A percentile compares a stretch with the other conserved stretches of the same genome.
These are phyloP conservation scores for Leccinum olivaceoglutinosum DNA, from an alignment of 1,284 basidiomycete genomes.

Conservation along the genomic window DNA sequence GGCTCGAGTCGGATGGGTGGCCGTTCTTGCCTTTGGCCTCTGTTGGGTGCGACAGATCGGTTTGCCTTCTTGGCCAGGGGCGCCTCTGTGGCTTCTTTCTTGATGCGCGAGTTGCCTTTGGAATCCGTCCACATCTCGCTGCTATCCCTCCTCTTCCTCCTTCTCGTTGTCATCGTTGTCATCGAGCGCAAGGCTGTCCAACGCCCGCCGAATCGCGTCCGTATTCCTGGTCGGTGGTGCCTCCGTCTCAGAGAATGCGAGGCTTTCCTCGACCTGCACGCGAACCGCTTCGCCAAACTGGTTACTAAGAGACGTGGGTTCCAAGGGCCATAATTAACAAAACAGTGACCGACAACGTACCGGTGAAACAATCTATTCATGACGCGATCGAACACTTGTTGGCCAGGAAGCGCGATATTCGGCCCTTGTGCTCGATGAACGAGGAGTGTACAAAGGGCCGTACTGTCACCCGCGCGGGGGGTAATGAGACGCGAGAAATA, in stretches of 20 bases:
- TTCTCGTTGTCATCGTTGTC: slow-evolving; percentile 63
- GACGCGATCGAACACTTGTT: slow-evolving; percentile 99
- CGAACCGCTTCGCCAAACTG: slow-evolving; percentile 95
- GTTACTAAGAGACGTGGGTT: slow-evolving; percentile 33
- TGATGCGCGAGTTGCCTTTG: no score
- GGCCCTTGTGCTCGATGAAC: slow-evolving; percentile 97
- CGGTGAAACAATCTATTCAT: slow-evolving; percentile 95
- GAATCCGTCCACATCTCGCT: slow-evolving; percentile 6
- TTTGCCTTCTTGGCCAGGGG: no score
- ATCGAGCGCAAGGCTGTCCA: slow-evolving; percentile 73
- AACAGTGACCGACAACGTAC: slow-evolving; percentile 35
- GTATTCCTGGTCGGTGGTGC: slow-evolving; percentile 80
- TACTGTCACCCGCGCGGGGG: slow-evolving; percentile 48
- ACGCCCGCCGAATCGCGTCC: slow-evolving; percentile 82
- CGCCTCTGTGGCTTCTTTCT: no score
- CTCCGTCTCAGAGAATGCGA: slow-evolving; percentile 92
- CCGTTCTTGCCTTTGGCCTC: no score
- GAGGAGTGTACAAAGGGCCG: slow-evolving; percentile 89
- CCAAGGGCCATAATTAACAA: not conserved
- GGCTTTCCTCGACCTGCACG: slow-evolving; percentile 92
- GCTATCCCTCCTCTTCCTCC: not conserved
- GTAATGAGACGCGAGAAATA: not conserved
- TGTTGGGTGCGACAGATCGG: no score
- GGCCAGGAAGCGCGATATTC: slow-evolving; percentile 95
- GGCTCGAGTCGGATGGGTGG: no score